Percentiles rank a stretch among this genome's conserved stretches.
Conservation (phyloP, 129 eudicot species). For the Artemisia argyi region DNA sequence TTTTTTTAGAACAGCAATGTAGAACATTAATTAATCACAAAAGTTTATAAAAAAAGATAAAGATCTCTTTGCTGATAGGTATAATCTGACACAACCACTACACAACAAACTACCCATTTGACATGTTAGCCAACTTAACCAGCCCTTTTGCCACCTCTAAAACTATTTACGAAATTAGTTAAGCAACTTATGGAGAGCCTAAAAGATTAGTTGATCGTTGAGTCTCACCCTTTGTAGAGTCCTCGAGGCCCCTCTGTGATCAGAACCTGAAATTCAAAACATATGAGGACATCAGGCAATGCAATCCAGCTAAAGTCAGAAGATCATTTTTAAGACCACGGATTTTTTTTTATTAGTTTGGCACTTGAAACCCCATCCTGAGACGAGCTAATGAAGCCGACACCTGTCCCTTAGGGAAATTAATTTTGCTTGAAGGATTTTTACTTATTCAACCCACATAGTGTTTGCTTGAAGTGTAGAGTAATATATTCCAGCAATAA, state of each 20-base stretch:
- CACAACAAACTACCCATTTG: background rate
- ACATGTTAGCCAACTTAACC: background rate
- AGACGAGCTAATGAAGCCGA: background rate
- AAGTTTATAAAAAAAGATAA: background rate
- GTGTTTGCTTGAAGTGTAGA: too few relatives aligned
- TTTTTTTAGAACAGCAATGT: too few relatives aligned
- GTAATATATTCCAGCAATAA: too few relatives aligned
- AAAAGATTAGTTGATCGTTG: background rate
- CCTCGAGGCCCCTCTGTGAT: conserved; percentile 86
- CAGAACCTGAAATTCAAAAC: conserved; percentile 57
- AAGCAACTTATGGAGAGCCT: background rate
- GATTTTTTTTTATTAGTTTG: too few relatives aligned
- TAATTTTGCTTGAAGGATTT: background rate
- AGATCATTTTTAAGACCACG: background rate
- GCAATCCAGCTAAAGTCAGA: background rate
- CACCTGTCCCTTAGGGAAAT: too few relatives aligned
- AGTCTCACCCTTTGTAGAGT: conserved; percentile 92
- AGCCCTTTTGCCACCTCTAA: too few relatives aligned
- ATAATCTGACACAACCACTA: background rate
- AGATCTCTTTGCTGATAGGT: background rate
- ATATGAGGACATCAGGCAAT: conserved; percentile 4
- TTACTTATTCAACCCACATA: background rate
- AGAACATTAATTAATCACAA: too few relatives aligned
- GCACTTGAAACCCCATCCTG: background rate
- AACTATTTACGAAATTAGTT: too few relatives aligned